Base-by-base conservation (phyloP, 345 rosid species). In the Erucastrum elatum region DNA sequence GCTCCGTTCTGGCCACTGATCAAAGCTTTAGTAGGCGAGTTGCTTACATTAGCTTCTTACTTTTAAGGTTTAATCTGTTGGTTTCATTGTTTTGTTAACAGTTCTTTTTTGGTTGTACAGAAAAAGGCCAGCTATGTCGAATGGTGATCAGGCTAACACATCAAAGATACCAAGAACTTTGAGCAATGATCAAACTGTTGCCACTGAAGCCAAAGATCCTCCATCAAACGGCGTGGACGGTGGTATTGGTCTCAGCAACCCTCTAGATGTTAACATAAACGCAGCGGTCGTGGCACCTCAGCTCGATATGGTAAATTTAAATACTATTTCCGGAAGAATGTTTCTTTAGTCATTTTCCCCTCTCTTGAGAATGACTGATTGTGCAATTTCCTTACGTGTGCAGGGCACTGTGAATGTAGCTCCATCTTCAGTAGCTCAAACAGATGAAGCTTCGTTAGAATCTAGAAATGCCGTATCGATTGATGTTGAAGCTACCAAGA, bases 381-480 rank as follows among this genome's bases (percentile, higher is more conserved):
- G 53, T 70, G 71, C 71, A n/a, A 8, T 44, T 15, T 60, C 4
- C 35, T 61, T 31, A 4, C 60, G 16, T 79, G 61, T 35, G 75
- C 82, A 79, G 82, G 75, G 35, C 30, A 62, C 66, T 68, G 71
- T 74, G 59, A 44, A 63, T 74, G 33, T 66, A 35, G 71, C 60
- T 62, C 60, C 75, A 67, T 34, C 74, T 13, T 46, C 74, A 61
- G 82, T 74, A 68, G 29, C 34, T 15, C 75, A 68, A 56, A 44
- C 37, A 17, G 75, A 79, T 79, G 82, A 68, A 79, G 37, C 65
- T 25, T 68, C 82, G 61, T 74, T 79, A 68, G 82, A 79, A 79
- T 73, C 82, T 49, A 79, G 82, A 64, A 79, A 79, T 62, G 82
- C 69, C 2, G 64, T 79, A 60, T 6, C 66, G 21, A 79, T 73